phyloP scores from a whole-genome alignment of 495 filamentous ascomycete species.

The Gamarada debralockiae region DNA sequence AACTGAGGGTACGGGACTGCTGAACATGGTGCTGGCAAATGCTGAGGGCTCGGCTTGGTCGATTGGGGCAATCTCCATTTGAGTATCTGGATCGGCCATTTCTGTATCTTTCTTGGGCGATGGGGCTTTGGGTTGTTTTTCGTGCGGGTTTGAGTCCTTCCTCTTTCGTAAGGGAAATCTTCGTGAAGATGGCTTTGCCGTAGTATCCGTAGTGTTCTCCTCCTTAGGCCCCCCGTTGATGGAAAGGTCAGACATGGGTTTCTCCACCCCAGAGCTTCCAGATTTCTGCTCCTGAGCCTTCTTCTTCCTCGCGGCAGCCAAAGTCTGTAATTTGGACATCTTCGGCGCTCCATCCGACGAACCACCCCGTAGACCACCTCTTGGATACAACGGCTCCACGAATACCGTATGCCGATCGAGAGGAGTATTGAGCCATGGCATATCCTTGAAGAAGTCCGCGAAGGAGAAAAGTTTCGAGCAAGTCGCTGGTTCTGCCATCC shows the following conservation, averaged over 20 bases:
- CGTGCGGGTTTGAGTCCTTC: slow-evolving; percentile 24
- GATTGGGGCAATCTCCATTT: slow-evolving; percentile 8
- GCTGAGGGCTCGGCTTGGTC: slow-evolving; percentile 47
- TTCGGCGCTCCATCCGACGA: slow-evolving; percentile 58
- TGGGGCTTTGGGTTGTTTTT: slow-evolving; percentile 12
- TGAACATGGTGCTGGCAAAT: slow-evolving; percentile 66
- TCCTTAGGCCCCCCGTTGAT: not conserved
- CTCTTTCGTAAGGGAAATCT: slow-evolving; percentile 22
- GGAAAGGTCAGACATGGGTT: slow-evolving; percentile 21
- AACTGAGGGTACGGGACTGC: slow-evolving; percentile 22
- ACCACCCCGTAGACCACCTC: slow-evolving; percentile 73
- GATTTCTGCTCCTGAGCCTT: slow-evolving; percentile 67
- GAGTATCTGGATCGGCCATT: not conserved
- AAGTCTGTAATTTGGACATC: slow-evolving; percentile 81
- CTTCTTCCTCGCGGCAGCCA: slow-evolving; percentile 85
- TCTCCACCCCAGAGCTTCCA: slow-evolving; percentile 29
- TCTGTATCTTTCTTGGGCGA: not conserved
- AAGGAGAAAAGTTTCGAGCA: slow-evolving; percentile 24
- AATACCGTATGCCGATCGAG: slow-evolving; percentile 63
- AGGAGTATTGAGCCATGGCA: slow-evolving; percentile 82
- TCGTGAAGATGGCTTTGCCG: slow-evolving; percentile 1
- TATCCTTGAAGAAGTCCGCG: slow-evolving; percentile 68
- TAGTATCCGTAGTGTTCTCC: not conserved
- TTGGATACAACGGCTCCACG: slow-evolving; percentile 55
- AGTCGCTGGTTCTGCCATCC: not conserved